Evolutionary conservation across 352 stramenopile genomes (phyloP).

Genomic region (Phytophthora europaea): DNA sequence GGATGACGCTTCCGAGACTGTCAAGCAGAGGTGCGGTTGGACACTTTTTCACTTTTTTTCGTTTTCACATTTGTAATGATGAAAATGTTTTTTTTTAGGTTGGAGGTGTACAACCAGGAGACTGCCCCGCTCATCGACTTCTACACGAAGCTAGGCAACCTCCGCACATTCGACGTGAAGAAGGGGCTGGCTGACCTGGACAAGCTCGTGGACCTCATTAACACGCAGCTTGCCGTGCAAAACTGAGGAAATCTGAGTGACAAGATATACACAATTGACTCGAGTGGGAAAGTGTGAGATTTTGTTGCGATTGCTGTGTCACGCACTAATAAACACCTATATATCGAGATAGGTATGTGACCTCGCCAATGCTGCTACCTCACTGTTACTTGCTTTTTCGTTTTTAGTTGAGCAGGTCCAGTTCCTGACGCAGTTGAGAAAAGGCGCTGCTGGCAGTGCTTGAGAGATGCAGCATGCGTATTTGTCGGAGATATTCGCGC

Average conservation of each 20-base stretch:
- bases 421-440: slow-evolving; percentile 25
- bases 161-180: slow-evolving; percentile 90
- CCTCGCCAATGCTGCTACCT: background rate
- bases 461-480: slow-evolving; percentile 28
- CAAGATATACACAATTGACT: background rate
- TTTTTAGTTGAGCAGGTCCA: slow-evolving; percentile 24
- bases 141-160: slow-evolving; percentile 80
- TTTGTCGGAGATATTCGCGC: slow-evolving; percentile 28
- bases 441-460: slow-evolving; percentile 31
- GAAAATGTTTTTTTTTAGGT: slow-evolving; percentile 32
- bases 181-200: slow-evolving; percentile 84
- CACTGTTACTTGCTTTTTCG: slow-evolving; percentile 13
- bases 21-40: slow-evolving; percentile 65
- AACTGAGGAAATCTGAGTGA: background rate
- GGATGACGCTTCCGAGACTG: slow-evolving; percentile 86
- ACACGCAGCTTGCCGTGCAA: slow-evolving; percentile 58
- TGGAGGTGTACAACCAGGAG: slow-evolving; percentile 92
- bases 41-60: background rate
- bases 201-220: slow-evolving; percentile 79
- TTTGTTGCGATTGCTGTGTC: slow-evolving; percentile 26
- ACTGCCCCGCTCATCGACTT: slow-evolving; percentile 90
- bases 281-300: slow-evolving; percentile 6
- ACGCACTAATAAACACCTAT: slow-evolving; percentile 23
- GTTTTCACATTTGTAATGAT: background rate
- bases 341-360: slow-evolving; percentile 24